These are phyloP conservation scores for Wickerhamomyces tratensis DNA, from an alignment of 805 yeast species.

Conservation along the genomic window DNA sequence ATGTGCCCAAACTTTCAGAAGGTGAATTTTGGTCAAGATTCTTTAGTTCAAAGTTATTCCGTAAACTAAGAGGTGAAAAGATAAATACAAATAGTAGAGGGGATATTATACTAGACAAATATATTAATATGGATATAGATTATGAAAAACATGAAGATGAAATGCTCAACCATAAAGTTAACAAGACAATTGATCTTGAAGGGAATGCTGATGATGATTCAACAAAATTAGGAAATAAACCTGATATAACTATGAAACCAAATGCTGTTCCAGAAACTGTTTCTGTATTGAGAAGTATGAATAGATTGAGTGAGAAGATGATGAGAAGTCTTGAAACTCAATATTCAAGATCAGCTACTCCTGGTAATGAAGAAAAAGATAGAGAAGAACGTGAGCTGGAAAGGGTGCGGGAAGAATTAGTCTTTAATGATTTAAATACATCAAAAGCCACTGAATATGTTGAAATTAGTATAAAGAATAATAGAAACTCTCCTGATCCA, in stretches of 20 bases:
- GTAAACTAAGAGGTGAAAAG: slow-evolving; percentile 84
- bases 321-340: slow-evolving; percentile 43
- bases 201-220: slow-evolving; percentile 82
- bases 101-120: slow-evolving; percentile 78
- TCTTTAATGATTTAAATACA: slow-evolving; percentile 42
- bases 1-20: slow-evolving; percentile 82
- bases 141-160: slow-evolving; percentile 35
- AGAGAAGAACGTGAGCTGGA: slow-evolving; percentile 26
- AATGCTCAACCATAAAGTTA: slow-evolving; percentile 36
- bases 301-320: slow-evolving; percentile 76
- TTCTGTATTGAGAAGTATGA: slow-evolving; percentile 78
- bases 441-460: slow-evolving; percentile 40
- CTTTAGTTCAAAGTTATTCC: slow-evolving; percentile 80
- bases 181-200: slow-evolving; percentile 64
- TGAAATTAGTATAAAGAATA: slow-evolving; percentile 23
- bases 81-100: slow-evolving; percentile 68
- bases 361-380: slow-evolving; percentile 25
- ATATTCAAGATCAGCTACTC: slow-evolving; percentile 25
- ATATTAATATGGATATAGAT: slow-evolving; percentile 62
- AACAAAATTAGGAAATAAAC: slow-evolving; percentile 64
- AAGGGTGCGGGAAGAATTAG: slow-evolving; percentile 31
- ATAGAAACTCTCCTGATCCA: background rate
- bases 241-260: slow-evolving; percentile 79
- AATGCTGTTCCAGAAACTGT: slow-evolving; percentile 58
- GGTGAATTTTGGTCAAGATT: slow-evolving; percentile 96